Evolutionary conservation across 176 grass and related monocot genomes (phyloP).

Genomic region (Bothriochloa decipiens): DNA sequence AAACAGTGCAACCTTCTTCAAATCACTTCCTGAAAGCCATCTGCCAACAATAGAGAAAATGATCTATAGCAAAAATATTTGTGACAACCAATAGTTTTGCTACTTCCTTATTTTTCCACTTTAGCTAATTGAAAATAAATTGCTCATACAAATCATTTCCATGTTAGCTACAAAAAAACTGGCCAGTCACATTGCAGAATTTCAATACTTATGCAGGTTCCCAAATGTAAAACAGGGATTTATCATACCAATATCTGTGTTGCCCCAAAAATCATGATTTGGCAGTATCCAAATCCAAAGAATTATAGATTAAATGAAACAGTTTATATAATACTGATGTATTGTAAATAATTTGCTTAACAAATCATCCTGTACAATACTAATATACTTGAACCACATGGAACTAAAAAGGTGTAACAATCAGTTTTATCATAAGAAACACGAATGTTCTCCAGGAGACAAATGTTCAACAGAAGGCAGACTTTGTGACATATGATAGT

Average conservation of each 20-base stretch:
- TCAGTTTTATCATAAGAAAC: background rate
- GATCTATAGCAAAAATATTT: slow-evolving; percentile 7
- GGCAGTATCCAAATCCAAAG: background rate
- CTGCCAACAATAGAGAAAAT: slow-evolving; percentile 34
- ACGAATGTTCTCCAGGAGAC: background rate
- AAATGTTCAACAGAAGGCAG: background rate
- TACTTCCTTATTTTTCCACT: background rate
- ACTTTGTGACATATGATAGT: background rate
- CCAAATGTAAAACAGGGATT: background rate
- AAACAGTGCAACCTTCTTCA: slow-evolving; percentile 72
- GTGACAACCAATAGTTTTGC: background rate
- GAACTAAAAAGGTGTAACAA: background rate
- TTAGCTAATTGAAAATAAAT: background rate
- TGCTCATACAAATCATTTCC: background rate
- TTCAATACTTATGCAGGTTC: background rate
- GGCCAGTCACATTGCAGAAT: background rate
- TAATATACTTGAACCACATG: background rate
- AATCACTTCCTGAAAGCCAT: slow-evolving; percentile 76
- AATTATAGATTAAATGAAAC: background rate
- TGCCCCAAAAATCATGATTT: background rate
- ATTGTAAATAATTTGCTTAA: background rate
- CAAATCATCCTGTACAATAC: background rate
- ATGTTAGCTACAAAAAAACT: background rate
- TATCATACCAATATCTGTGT: background rate
- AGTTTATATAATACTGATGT: background rate